These are phyloP conservation scores for Rhynchospora tenuis DNA, from an alignment of 176 grass and related monocot species.

Conservation along the genomic window DNA sequence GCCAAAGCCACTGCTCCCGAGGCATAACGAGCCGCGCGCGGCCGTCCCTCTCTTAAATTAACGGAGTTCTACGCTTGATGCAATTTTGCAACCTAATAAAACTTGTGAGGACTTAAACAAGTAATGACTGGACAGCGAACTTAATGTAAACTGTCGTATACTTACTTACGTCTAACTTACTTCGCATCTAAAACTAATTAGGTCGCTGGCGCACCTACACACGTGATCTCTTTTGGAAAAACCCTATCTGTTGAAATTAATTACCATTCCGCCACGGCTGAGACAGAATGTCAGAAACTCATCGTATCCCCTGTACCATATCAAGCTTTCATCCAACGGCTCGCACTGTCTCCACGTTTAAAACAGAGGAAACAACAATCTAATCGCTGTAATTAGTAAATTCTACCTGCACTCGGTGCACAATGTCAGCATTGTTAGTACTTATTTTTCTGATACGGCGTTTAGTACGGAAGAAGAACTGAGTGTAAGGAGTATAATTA, in stretches of 20 bases:
- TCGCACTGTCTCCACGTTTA: background rate
- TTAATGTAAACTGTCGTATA: background rate
- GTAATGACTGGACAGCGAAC: background rate
- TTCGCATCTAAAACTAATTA: slow-evolving; percentile 6
- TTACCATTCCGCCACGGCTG: background rate
- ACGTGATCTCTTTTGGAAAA: slow-evolving; percentile 6
- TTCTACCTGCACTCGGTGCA: background rate
- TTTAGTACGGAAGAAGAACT: background rate
- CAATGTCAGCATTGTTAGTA: background rate
- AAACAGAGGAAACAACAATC: background rate
- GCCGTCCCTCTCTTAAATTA: background rate
- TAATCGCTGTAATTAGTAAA: background rate
- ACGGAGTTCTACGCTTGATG: background rate
- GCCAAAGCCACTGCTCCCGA: slow-evolving; percentile 12
- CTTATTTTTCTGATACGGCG: too few species aligned
- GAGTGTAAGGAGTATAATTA: background rate
- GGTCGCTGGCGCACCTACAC: slow-evolving; percentile 16
- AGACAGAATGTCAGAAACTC: slow-evolving; percentile 11
- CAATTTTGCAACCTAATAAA: background rate
- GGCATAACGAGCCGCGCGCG: background rate
- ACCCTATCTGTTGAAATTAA: background rate
- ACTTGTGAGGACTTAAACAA: background rate
- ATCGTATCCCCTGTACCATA: background rate
- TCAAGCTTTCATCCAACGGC: background rate
- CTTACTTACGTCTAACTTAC: background rate